A percentile compares a stretch with the other conserved stretches of the same genome.
These are phyloP conservation scores for Porphyridium purpureum DNA, from an alignment of 23 red algal species.

Conservation along the genomic window DNA sequence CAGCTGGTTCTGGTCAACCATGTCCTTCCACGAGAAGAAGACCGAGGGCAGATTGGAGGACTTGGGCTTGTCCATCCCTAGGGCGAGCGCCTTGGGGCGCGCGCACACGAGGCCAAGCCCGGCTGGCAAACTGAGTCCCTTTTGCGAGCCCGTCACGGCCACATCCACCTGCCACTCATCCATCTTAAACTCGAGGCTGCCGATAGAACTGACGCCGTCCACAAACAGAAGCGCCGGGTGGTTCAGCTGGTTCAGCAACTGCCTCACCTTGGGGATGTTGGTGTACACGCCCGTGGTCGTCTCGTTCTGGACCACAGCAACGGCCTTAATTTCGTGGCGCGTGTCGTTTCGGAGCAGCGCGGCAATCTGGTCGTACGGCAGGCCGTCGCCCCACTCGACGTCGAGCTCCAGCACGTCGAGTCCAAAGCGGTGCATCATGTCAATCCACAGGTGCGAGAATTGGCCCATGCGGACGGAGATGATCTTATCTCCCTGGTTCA, in stretches of 20 bases:
- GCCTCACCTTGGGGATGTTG: conserved; percentile 13
- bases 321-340: conserved; percentile 12
- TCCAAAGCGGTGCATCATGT: conserved; percentile 44
- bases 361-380: conserved; percentile 1
- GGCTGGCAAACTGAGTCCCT: conserved; percentile 29
- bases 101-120: conserved; percentile 28
- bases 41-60: conserved; percentile 6
- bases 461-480: conserved; percentile 37
- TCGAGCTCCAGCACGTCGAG: conserved; percentile 17
- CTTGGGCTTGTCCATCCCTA: background rate
- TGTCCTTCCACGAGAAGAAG: conserved; percentile 25
- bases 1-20: conserved; percentile 8
- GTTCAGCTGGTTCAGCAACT: conserved; percentile 8
- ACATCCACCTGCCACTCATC: conserved; percentile 37
- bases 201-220: conserved; percentile 32
- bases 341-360: conserved; percentile 5
- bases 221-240: conserved; percentile 36
- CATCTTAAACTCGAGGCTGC: conserved; percentile 20
- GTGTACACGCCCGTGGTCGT: conserved; percentile 26
- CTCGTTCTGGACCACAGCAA: conserved; percentile 38
- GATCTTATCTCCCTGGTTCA: conserved; percentile 12
- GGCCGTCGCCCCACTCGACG: conserved; percentile 42
- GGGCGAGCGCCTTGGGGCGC: conserved; percentile 10
- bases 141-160: conserved; percentile 35
- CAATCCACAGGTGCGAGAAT: conserved; percentile 34